Evolutionary conservation across 441 rosid genomes (phyloP), one percentile per base, ranked within the genome.

Genomic region (Euphorbia schlechtendalii): DNA sequence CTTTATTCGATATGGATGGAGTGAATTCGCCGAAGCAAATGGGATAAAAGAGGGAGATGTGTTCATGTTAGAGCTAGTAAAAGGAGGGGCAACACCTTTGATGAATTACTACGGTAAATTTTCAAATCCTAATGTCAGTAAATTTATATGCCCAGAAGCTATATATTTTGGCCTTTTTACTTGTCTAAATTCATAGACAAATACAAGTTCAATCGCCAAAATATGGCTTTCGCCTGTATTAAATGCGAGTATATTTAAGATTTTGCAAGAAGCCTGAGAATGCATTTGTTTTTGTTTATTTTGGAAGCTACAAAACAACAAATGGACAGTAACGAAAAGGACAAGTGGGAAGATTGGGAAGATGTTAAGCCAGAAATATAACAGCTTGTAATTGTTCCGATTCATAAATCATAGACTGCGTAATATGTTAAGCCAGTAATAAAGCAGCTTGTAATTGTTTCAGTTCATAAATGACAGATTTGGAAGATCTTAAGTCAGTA

Each of bases 11-110:
- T 6, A 8, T 6, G 64, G 64, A 5, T 59, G 65, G 64, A 24
- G 5, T 25, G 14, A n/a, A 7, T 67, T 67, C 59, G 65, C 38
- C 0, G 27, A 25, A 18, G 56, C 12, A 59, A 59, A 67, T 32
- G 49, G 25, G 6, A 34, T 59, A 24, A 67, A 14, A 49, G 64
- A 24, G 38, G 64, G 70, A 67, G 48, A 49, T 36, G 51, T 32
- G 7, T 36, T 59, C 48, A 25, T 34, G 46, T 67, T 67, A 18
- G 64, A 59, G 49, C 70, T 67, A 8, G 7, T 67, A 2, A 6
- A 59, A 25, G 64, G 48, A 15, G 70, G 64, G 15, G 17, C 49
- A 22, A 49, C 53, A 11, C 64, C 70, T 22, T 8, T 17, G 9
- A 22, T 59, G 58, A 49, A 36, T 36, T 49, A 59, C 12, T 49